phyloP scores from a whole-genome alignment of 805 yeast genomes.

The Starmerella etchellsii region DNA sequence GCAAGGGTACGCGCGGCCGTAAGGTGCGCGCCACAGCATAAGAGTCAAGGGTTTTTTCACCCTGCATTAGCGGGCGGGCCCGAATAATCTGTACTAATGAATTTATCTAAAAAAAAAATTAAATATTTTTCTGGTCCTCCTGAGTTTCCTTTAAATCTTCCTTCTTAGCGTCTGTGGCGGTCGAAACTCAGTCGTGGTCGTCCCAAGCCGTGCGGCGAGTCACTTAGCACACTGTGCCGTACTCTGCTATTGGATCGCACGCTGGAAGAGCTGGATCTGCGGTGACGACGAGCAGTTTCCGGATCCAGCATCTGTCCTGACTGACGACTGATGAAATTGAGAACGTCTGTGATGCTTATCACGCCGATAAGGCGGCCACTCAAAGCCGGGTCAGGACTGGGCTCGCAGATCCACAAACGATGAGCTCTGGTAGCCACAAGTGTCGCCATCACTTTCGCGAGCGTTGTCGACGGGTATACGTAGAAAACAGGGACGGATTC shows the following conservation, averaged over 20 bases:
- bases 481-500: slow-evolving; percentile 96
- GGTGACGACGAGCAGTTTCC: slow-evolving; percentile 70
- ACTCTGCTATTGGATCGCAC: slow-evolving; percentile 19
- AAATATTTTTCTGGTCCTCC: too few species aligned
- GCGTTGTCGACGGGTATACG: slow-evolving; percentile 63
- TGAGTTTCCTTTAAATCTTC: too few species aligned
- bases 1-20: too few species aligned
- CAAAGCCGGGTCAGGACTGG: slow-evolving; percentile 22
- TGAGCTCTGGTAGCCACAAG: slow-evolving; percentile 91
- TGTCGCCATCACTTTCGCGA: slow-evolving; percentile 85
- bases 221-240: slow-evolving; percentile 15
- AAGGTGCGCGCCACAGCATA: too few species aligned
- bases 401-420: slow-evolving; percentile 38
- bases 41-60: background rate
- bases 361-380: slow-evolving; percentile 82
- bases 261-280: slow-evolving; percentile 36
- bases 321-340: slow-evolving; percentile 65
- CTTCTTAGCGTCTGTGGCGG: too few species aligned
- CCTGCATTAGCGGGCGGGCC: too few species aligned
- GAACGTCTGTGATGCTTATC: slow-evolving; percentile 77
- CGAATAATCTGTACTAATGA: too few species aligned
- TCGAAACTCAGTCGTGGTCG: slow-evolving; percentile 16
- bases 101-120: too few species aligned
- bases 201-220: slow-evolving; percentile 5
- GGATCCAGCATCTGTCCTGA: slow-evolving; percentile 72